Evolutionary conservation across 2,329 filamentous ascomycete species (phyloP), one percentile per base, ranked within the genome.

Genomic region (Hortaea sp.): DNA sequence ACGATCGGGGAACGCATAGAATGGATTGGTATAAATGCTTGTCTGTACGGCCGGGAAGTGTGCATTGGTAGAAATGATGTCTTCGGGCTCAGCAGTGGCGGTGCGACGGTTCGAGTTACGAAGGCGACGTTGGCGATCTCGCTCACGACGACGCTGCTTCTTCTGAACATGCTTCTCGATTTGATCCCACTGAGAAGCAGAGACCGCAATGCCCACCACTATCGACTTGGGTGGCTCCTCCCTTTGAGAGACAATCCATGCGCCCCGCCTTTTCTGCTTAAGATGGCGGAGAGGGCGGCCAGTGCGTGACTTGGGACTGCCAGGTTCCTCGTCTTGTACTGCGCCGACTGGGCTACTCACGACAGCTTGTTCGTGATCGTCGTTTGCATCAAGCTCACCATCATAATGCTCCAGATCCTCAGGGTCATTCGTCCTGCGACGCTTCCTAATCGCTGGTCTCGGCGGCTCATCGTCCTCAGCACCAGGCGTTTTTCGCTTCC

Each of bases 1-100:
- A 54, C 85, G 86, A 55, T 95, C 90, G 50, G 85, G 84, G 53
- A 95, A 89, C 0, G 86, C 86, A 57, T 90, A 90, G 60, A 94
- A 90, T 1, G 86, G 85, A 50, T 88, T 84, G 1, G 80, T 79
- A 60, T 86, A 89, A 63, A 59, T 75, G 59, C 62, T 77, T 65
- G 68, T 79, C 69, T 66, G 82, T 61, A 66, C 82, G 61, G 76
- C 70, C 46, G 78, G 79, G 54, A 79, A 63, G 74, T 78, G 60
- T 9, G 58, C 50, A 9, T 45, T 43, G 32, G 32, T 9, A 35
- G 32, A 9, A 9, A n/a, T 35, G 63, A 69, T 49, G 30, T 72
- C 69, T 34, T 70, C 69, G 35, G 66, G 63, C 32, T 63, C 59
- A 59, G 56, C 60, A 39, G 66, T 60, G 38, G 60, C 57, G 34